A percentile compares a stretch with the other conserved stretches of the same genome.
Evolutionary conservation across 768 basidiomycete species (phyloP).

Genomic region (Lactarius psammicola): DNA sequence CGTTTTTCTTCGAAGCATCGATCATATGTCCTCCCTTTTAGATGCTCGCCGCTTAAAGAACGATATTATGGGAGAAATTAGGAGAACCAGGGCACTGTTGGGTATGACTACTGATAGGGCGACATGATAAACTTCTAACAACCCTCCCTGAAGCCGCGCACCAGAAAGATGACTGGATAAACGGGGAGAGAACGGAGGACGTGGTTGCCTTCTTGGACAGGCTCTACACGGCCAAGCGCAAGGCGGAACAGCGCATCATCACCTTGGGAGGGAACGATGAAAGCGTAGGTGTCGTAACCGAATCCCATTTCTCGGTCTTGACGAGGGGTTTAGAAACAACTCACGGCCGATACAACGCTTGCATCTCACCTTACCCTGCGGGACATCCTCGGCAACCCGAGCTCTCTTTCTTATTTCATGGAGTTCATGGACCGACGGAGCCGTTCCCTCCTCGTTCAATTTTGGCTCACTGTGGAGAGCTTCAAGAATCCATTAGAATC

Average conservation of each 20-base stretch:
- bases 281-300: constrained; percentile 43
- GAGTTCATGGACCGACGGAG: constrained; percentile 95
- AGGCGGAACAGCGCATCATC: constrained; percentile 82
- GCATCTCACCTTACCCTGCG: constrained; percentile 61
- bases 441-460: constrained; percentile 85
- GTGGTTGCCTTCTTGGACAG: constrained; percentile 85
- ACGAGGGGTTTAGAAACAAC: constrained; percentile 38
- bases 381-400: constrained; percentile 83
- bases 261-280: constrained; percentile 71
- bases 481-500: constrained; percentile 96
- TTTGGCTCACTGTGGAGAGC: constrained; percentile 96
- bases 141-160: constrained; percentile 57
- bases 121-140: neutral
- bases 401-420: constrained; percentile 93
- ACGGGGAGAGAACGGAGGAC: constrained; percentile 80
- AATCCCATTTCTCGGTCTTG: neutral
- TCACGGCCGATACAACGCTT: constrained; percentile 38
- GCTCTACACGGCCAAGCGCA: constrained; percentile 84
- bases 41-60: constrained; percentile 91
- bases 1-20: constrained; percentile 84
- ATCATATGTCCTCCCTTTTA: constrained; percentile 72
- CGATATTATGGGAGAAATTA: constrained; percentile 88
- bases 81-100: constrained; percentile 70
- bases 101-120: constrained; percentile 43
- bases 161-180: constrained; percentile 86